Conservation (phyloP, 1,139 yeast species). For the Zygoascus meyerae region DNA sequence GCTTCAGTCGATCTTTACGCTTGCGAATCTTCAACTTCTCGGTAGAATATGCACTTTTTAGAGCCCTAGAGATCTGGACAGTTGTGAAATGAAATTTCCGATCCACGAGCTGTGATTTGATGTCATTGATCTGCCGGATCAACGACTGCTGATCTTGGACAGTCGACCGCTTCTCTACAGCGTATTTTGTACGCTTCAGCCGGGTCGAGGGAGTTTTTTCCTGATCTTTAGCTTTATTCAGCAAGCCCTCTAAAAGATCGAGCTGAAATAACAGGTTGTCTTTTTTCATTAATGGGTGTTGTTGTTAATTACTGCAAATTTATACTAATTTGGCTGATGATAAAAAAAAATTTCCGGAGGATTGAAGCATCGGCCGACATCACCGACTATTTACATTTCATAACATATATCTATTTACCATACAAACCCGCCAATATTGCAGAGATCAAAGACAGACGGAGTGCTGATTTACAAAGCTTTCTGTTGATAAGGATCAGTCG, state of each 20-base stretch:
- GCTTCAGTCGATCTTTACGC: slow-evolving; percentile 23
- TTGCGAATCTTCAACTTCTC: slow-evolving; percentile 33
- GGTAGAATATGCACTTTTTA: slow-evolving; percentile 30
- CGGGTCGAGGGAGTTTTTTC: slow-evolving; percentile 21
- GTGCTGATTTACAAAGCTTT: slow-evolving; percentile 4
- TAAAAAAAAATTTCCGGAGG: neutral
- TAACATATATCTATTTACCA: neutral
- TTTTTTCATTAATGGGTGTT: slow-evolving; percentile 18
- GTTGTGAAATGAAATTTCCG: slow-evolving; percentile 32
- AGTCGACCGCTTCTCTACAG: slow-evolving; percentile 3
- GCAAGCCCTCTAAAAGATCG: slow-evolving; percentile 34
- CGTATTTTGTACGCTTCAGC: slow-evolving; percentile 17
- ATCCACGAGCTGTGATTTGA: slow-evolving; percentile 29
- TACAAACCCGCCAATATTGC: neutral
- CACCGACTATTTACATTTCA: neutral
- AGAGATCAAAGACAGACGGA: too few relatives aligned
- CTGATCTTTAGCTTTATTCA: slow-evolving; percentile 12
- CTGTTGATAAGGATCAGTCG: slow-evolving; percentile 15
- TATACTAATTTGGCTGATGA: neutral
- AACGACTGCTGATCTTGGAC: slow-evolving; percentile 11
- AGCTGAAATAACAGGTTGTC: slow-evolving; percentile 35
- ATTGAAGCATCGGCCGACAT: neutral
- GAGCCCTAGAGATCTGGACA: slow-evolving; percentile 26
- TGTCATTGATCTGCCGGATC: slow-evolving; percentile 19
- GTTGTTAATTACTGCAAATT: neutral